Percentiles rank a stretch among this genome's conserved stretches.
Evolutionary conservation across 257 asterid genomes (phyloP).

Genomic region (Scutellaria baicalensis): DNA sequence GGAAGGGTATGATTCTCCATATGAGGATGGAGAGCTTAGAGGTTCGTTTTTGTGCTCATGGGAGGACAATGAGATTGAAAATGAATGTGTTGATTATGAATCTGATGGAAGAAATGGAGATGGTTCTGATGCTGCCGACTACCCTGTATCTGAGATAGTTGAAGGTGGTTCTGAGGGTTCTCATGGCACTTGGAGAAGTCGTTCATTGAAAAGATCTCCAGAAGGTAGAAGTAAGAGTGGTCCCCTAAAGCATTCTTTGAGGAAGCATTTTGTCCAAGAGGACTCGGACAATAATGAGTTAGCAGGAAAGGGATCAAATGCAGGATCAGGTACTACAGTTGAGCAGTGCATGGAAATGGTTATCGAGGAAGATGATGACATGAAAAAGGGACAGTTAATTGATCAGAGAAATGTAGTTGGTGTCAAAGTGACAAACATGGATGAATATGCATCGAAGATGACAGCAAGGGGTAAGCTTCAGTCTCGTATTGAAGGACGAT

Average conservation of each 20-base stretch:
- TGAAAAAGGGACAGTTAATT: slow-evolving; percentile 26
- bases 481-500: slow-evolving; percentile 48
- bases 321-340: slow-evolving; percentile 49
- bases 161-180: slow-evolving; percentile 60
- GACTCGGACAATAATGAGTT: slow-evolving; percentile 23
- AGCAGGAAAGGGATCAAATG: slow-evolving; percentile 41
- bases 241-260: slow-evolving; percentile 19
- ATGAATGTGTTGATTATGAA: slow-evolving; percentile 67
- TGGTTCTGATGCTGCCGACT: slow-evolving; percentile 46
- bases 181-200: slow-evolving; percentile 30
- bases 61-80: slow-evolving; percentile 58
- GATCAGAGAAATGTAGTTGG: slow-evolving; percentile 26
- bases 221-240: slow-evolving; percentile 22
- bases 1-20: slow-evolving; percentile 78
- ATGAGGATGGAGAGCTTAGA: slow-evolving; percentile 88
- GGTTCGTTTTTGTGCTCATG: slow-evolving; percentile 43
- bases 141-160: slow-evolving; percentile 41
- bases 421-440: slow-evolving; percentile 21
- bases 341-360: slow-evolving; percentile 31
- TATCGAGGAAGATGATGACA: slow-evolving; percentile 21
- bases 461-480: slow-evolving; percentile 37
- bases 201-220: slow-evolving; percentile 9
- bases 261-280: slow-evolving; percentile 24
- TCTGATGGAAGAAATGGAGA: slow-evolving; percentile 69
- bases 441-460: slow-evolving; percentile 33